phyloP scores from a whole-genome alignment of 169 alveolate species.

The Plasmodium fragile region DNA sequence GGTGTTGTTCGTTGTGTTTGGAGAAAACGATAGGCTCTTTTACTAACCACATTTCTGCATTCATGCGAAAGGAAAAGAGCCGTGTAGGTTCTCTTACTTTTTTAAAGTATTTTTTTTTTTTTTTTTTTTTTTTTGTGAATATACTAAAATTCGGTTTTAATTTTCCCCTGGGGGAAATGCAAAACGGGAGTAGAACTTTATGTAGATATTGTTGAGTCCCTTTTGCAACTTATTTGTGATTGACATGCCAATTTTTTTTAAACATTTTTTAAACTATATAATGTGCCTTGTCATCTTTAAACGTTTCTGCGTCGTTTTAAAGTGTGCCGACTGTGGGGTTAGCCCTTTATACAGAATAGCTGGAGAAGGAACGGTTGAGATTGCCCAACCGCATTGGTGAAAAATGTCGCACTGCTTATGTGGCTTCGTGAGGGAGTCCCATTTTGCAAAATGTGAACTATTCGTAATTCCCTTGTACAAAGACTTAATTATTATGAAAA shows the following conservation, averaged over 20 bases:
- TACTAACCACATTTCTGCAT: neutral
- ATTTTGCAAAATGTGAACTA: neutral
- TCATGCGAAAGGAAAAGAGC: neutral
- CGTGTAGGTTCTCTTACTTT: neutral
- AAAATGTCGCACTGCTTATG: neutral
- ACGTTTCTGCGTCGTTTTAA: neutral
- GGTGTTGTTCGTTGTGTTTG: neutral
- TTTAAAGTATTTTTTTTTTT: neutral
- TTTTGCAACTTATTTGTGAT: neutral
- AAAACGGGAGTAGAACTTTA: neutral
- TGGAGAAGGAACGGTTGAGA: neutral
- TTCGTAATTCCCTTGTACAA: neutral
- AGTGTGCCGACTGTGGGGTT: neutral
- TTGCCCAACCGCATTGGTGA: neutral
- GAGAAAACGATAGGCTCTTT: neutral
- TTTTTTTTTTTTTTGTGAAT: slow-evolving; percentile 3
- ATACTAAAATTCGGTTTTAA: neutral
- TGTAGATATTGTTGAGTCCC: neutral
- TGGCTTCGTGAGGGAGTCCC: neutral
- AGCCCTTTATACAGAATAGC: neutral
- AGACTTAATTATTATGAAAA: neutral
- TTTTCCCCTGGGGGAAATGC: neutral
- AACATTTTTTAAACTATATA: neutral
- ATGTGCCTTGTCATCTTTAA: neutral
- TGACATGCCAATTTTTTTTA: neutral